Evolutionary conservation across 306 rosid species (phyloP).

Genomic region (Cajanus cajan): DNA sequence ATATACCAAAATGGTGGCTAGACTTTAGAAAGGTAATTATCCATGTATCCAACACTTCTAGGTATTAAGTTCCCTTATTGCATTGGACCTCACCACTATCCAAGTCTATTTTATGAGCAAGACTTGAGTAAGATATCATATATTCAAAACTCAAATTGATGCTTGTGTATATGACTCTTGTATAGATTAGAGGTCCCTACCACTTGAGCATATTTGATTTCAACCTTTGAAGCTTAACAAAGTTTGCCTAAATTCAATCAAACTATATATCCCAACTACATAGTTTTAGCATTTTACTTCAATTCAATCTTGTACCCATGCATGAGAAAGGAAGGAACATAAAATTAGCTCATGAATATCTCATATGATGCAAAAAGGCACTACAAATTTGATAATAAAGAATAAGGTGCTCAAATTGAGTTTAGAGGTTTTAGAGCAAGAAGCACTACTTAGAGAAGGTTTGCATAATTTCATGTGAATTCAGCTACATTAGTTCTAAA

Average conservation of each 20-base stretch:
- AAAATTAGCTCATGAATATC: constrained; percentile 19
- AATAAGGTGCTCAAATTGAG: constrained; percentile 90
- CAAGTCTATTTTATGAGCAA: background rate
- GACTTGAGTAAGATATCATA: background rate
- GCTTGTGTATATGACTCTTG: background rate
- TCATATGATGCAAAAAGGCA: constrained; percentile 79
- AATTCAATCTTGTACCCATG: no score
- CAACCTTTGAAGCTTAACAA: background rate
- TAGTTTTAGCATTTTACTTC: background rate
- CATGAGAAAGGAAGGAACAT: background rate
- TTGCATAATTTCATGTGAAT: constrained; percentile 19
- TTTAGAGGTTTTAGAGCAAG: constrained; percentile 83
- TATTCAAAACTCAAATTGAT: background rate
- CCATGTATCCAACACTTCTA: background rate
- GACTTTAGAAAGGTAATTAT: background rate
- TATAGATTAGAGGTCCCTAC: background rate
- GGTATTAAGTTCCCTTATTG: background rate
- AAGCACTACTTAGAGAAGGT: constrained; percentile 95
- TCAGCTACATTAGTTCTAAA: no score
- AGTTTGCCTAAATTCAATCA: background rate
- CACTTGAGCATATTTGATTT: background rate
- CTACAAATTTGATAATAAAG: constrained; percentile 60
- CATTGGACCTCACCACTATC: background rate
- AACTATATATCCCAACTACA: background rate
- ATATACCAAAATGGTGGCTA: background rate